phyloP scores from a whole-genome alignment of 73 alveolate genomes.

The Uronychia binucleata region DNA sequence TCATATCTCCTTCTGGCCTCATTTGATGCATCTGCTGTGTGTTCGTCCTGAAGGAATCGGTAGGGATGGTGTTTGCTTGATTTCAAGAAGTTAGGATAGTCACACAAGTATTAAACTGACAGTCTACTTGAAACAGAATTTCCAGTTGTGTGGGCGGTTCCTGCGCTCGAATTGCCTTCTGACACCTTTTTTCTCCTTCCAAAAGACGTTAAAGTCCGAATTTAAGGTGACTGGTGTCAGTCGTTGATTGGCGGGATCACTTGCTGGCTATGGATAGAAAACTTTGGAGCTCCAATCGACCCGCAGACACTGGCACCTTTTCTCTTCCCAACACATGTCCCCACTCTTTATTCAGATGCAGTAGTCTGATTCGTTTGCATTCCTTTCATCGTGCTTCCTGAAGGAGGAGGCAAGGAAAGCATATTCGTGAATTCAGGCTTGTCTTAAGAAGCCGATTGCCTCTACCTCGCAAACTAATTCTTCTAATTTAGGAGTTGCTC shows the following conservation, averaged over 20 bases:
- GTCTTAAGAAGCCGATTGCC: neutral
- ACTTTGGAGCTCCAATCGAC: neutral
- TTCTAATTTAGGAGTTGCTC: neutral
- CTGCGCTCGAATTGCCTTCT: neutral
- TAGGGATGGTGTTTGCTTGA: constrained; percentile 18
- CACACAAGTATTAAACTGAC: constrained; percentile 6
- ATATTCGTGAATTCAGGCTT: too few species aligned
- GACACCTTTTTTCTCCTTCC: neutral
- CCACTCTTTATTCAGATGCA: neutral
- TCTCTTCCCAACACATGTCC: neutral
- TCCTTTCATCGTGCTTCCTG: neutral
- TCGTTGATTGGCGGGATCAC: neutral
- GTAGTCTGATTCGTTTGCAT: neutral
- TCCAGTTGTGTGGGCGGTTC: neutral
- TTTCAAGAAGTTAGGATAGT: constrained; percentile 30
- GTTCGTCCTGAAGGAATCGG: constrained; percentile 8
- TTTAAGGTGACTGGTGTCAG: neutral
- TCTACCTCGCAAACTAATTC: too few species aligned
- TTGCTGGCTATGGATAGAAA: neutral
- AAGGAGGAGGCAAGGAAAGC: neutral
- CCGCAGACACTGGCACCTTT: neutral
- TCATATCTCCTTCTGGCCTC: constrained; percentile 28
- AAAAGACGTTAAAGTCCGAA: neutral
- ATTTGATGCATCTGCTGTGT: constrained; percentile 4
- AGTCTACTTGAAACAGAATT: constrained; percentile 14